Evolutionary conservation across 371 early-diverging fungal genomes (phyloP).

Genomic region (Scutellospora calospora): DNA sequence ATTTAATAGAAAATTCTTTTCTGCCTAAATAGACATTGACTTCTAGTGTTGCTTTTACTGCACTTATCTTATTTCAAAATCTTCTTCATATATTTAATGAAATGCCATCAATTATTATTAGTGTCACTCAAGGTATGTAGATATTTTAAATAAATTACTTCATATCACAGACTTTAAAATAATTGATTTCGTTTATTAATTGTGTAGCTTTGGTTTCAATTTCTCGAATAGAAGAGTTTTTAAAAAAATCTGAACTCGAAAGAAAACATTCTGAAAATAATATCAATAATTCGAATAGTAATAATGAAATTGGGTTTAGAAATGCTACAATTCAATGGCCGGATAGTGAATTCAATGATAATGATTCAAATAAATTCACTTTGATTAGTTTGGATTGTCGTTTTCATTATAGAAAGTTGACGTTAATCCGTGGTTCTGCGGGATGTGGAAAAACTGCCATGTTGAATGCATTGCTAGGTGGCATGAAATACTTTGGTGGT

Average conservation of each 20-base stretch:
- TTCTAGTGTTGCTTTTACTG: conserved; percentile 69
- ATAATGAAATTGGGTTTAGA: conserved; percentile 55
- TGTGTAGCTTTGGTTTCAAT: conserved; percentile 57
- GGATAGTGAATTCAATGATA: conserved; percentile 47
- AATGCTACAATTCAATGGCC: conserved; percentile 60
- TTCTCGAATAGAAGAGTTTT: conserved; percentile 60
- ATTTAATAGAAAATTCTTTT: background rate
- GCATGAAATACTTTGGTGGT: background rate
- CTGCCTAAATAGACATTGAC: conserved; percentile 49
- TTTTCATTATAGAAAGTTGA: conserved; percentile 68
- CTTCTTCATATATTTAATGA: conserved; percentile 65
- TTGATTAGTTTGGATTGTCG: conserved; percentile 56
- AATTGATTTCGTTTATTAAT: no score
- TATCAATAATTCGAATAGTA: background rate
- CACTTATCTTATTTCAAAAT: conserved; percentile 65
- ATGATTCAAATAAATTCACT: conserved; percentile 52
- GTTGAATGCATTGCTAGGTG: conserved; percentile 40
- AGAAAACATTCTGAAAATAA: conserved; percentile 23
- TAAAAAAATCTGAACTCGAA: conserved; percentile 50
- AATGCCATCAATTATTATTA: conserved; percentile 64
- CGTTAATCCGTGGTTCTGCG: conserved; percentile 67
- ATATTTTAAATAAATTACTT: background rate
- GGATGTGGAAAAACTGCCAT: conserved; percentile 73
- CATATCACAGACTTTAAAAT: conserved; percentile 35
- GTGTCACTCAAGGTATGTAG: conserved; percentile 49